Conservation (phyloP, 352 stramenopile genomes). For the Globisporangium carolinianum region DNA sequence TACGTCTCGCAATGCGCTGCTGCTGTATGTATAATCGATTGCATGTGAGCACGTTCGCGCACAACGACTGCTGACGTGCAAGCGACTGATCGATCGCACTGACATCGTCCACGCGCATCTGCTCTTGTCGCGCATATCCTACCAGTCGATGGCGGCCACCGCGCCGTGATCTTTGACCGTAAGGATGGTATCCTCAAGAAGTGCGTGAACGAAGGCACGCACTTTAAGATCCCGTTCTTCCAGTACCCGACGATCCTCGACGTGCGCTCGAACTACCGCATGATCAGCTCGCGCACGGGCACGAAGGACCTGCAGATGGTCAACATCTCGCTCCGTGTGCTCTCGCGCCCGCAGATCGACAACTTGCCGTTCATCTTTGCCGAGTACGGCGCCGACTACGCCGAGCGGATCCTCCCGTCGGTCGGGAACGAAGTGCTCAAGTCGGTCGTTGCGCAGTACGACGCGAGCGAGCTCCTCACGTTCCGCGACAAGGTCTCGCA, state of each 20-base stretch:
- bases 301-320: conserved; percentile 99
- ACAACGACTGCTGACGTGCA: not conserved
- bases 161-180: conserved; percentile 99
- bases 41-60: not conserved
- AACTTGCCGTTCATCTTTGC: conserved; percentile 96
- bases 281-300: conserved; percentile 95
- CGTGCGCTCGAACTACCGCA: conserved; percentile 94
- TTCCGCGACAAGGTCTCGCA: conserved; percentile 97
- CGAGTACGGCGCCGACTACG: conserved; percentile 96
- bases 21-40: not conserved
- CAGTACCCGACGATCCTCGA: conserved; percentile 98
- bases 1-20: conserved; percentile 19
- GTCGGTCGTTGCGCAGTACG: conserved; percentile 96
- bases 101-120: not conserved
- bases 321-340: conserved; percentile 98
- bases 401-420: conserved; percentile 98
- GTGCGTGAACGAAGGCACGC: conserved; percentile 95
- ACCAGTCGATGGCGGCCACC: conserved; percentile 96
- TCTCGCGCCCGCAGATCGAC: conserved; percentile 91
- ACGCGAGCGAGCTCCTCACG: conserved; percentile 98
- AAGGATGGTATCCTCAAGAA: conserved; percentile 96
- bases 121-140: conserved; percentile 8
- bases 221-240: conserved; percentile 99
- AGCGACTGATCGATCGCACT: no score
- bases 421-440: conserved; percentile 96